Conservation (phyloP, 2,329 filamentous ascomycete species). For the Colletotrichum incanum region DNA sequence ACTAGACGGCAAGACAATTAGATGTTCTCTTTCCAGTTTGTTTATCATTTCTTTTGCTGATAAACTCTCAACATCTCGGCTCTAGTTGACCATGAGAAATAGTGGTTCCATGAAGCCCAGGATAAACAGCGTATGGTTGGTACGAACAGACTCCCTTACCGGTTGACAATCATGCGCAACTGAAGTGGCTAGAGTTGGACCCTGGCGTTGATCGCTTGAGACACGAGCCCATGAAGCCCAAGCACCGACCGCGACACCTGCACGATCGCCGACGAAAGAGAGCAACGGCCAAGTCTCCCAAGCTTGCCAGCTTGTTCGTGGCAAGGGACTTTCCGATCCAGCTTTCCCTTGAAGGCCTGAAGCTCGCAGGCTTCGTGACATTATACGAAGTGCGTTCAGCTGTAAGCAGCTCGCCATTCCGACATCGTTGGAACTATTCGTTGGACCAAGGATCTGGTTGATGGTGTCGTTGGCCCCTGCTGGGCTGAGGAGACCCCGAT, state of each 20-base stretch:
- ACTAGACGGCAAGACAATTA: slow-evolving; percentile 12
- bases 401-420: slow-evolving; percentile 1
- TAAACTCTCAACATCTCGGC: background rate
- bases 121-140: background rate
- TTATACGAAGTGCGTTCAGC: slow-evolving; percentile 13
- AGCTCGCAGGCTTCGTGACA: background rate
- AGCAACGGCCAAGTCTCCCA: slow-evolving; percentile 3
- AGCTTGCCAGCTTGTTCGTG: background rate
- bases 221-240: slow-evolving; percentile 21
- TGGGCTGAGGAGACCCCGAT: slow-evolving; percentile 28
- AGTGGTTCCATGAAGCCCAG: background rate
- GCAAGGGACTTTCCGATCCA: background rate
- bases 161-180: slow-evolving; percentile 1
- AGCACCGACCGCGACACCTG: slow-evolving; percentile 4
- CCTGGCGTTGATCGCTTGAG: slow-evolving; percentile 29
- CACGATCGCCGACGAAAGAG: background rate
- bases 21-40: background rate
- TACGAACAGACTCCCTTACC: slow-evolving; percentile 4
- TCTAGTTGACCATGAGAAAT: background rate
- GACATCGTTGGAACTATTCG: slow-evolving; percentile 2
- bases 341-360: background rate
- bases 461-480: slow-evolving; percentile 26
- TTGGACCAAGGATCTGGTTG: slow-evolving; percentile 25
- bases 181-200: slow-evolving; percentile 5
- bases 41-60: background rate